A percentile compares a stretch with the other conserved stretches of the same genome.
phyloP scores from a whole-genome alignment of 768 basidiomycete species.

The Termitomyces sp. region DNA sequence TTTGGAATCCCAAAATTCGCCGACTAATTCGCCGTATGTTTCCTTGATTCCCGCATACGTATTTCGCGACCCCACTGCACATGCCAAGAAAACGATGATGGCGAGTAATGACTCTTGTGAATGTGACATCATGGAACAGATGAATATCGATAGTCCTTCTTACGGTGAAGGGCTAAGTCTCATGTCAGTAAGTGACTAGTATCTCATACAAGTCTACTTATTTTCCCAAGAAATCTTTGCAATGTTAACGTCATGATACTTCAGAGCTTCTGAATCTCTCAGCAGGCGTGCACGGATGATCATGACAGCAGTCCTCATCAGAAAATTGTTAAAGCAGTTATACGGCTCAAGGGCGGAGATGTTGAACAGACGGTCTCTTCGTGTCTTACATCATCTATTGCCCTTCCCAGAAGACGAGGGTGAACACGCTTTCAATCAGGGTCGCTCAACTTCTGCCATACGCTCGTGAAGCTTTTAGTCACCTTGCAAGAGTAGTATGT shows the following conservation, averaged over 20 bases:
- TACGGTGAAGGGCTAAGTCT: slow-evolving; percentile 26
- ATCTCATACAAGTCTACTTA: not conserved
- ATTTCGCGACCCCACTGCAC: too few species aligned
- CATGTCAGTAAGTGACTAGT: slow-evolving; percentile 33
- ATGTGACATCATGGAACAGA: not conserved
- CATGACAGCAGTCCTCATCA: slow-evolving; percentile 27
- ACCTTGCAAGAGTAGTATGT: slow-evolving; percentile 27
- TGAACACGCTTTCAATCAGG: slow-evolving; percentile 42
- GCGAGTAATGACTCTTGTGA: not conserved
- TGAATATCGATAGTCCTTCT: slow-evolving; percentile 25
- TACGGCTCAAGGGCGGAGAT: slow-evolving; percentile 24
- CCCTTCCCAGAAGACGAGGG: slow-evolving; percentile 19
- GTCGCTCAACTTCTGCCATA: slow-evolving; percentile 47
- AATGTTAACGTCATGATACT: slow-evolving; percentile 33
- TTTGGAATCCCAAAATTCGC: slow-evolving; percentile 36
- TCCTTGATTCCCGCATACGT: not conserved
- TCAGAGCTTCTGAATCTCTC: slow-evolving; percentile 37
- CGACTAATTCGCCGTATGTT: slow-evolving; percentile 29
- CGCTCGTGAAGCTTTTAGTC: slow-evolving; percentile 30
- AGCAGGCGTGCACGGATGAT: slow-evolving; percentile 39
- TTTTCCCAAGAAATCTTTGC: slow-evolving; percentile 12
- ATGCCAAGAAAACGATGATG: not conserved
- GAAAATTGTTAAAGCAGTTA: slow-evolving; percentile 33
- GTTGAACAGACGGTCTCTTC: not conserved
- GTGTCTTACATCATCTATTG: not conserved